These are phyloP conservation scores for Entelexis paramagnoliae DNA, from an alignment of 1,139 yeast genomes.

Conservation along the genomic window DNA sequence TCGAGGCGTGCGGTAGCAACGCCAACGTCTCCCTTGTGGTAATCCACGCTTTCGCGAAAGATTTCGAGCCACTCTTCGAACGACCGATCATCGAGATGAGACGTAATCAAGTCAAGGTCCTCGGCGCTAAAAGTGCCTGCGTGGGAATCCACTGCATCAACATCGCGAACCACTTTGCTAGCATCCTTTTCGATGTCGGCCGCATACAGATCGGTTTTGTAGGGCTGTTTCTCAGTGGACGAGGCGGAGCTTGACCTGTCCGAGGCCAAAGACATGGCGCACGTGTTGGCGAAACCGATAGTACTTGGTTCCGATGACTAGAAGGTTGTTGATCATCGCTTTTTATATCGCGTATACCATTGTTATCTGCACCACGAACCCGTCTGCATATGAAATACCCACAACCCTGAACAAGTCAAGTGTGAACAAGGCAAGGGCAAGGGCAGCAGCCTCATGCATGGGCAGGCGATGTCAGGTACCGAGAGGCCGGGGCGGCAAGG, in stretches of 20 bases:
- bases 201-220: not conserved
- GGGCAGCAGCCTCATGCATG: too few relatives aligned
- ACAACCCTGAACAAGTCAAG: too few relatives aligned
- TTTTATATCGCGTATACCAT: too few relatives aligned
- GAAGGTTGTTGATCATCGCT: too few relatives aligned
- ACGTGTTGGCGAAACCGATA: too few relatives aligned
- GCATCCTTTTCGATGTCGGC: not conserved
- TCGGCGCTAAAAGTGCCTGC: not conserved
- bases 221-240: not conserved
- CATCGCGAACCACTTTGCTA: not conserved
- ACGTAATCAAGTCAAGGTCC: slow-evolving; percentile 18
- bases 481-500: too few relatives aligned
- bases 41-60: slow-evolving; percentile 33
- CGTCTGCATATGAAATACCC: too few relatives aligned
- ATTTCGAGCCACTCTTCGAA: slow-evolving; percentile 35
- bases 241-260: not conserved
- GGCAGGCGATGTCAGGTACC: too few relatives aligned
- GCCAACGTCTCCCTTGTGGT: slow-evolving; percentile 42
- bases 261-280: not conserved
- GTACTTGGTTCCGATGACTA: too few relatives aligned
- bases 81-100: slow-evolving; percentile 16
- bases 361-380: too few relatives aligned
- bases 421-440: too few relatives aligned
- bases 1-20: slow-evolving; percentile 35
- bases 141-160: not conserved